Base-by-base conservation (phyloP, 2,329 filamentous ascomycete species). In the Coniochaeta prunicola region DNA sequence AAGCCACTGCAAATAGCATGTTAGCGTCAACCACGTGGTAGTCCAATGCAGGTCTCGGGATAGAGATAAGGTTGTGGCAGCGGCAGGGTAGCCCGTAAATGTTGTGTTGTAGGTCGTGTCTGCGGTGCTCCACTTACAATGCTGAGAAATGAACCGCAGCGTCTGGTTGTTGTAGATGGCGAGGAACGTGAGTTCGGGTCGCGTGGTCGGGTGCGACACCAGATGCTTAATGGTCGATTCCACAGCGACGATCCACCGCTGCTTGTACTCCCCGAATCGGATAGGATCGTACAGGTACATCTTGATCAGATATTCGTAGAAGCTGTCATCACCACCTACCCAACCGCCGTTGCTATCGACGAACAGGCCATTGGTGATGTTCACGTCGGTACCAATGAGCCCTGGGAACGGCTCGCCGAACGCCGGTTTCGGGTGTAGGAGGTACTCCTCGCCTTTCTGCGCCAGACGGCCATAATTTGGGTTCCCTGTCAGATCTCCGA, bases 281-380 rank as follows among this genome's bases (percentile, higher is more conserved):
- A 70, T 65, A 0, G 84, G 78, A 68, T 93, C 88, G 70, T 96
- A 96, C 58, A 93, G 73, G 66, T 87, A 96, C 89, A 94, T 93
- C 77, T 96, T 96, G 71, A 96, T 87, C 33, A 96, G 81, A 67
- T 96, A 96, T 73, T 96, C 91, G 74, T 96, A 96, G 74, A 88
- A 96, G 48, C 86, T 90, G 71, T 96, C 91, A 31, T 82, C 82
- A 7, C 89, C 88, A 56, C 88, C 90, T 40, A 83, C 82, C 91
- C 91, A 96, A 50, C 89, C 88, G 57, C 92, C 91, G 1, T 64
- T 67, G 26, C 80, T 80, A 67, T 93, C 83, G 15, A 81, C 64
- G 64, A 96, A 93, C 8, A 76, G 66, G 21, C 91, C 91, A 3
- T 82, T 85, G 1, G 74, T 68, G 61, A 91, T 80, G 64, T 85